Conservation (phyloP, 2,329 filamentous ascomycete species). For the Ophiostoma sp. region DNA sequence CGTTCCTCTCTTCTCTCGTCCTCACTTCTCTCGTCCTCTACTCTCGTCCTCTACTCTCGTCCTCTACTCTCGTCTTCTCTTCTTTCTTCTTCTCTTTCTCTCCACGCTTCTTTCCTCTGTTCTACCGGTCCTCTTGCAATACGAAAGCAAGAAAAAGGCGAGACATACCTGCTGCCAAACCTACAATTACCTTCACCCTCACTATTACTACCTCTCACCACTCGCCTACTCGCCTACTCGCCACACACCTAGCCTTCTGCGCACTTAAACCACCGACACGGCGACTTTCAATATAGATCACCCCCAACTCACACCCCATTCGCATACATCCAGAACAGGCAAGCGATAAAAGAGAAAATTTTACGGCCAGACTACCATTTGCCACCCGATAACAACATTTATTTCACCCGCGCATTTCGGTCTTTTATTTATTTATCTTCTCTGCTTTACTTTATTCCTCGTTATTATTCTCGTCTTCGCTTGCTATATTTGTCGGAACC, state of each 20-base stretch:
- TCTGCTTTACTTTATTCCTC: constrained; percentile 11
- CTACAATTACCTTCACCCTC: not conserved
- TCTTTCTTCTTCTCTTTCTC: not conserved
- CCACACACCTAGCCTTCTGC: not conserved
- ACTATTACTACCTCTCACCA: too few relatives aligned
- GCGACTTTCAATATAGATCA: not conserved
- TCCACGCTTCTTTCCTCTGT: not conserved
- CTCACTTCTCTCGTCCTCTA: not conserved
- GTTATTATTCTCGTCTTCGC: constrained; percentile 15
- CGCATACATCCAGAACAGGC: constrained; percentile 20
- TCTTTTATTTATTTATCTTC: constrained; percentile 11
- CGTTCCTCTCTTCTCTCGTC: not conserved
- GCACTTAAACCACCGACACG: not conserved
- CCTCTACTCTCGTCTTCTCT: not conserved
- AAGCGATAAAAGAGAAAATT: constrained; percentile 22
- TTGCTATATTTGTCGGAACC: constrained; percentile 2
- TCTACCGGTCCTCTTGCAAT: constrained; percentile 14
- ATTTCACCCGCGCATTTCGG: constrained; percentile 11
- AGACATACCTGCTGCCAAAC: constrained; percentile 3
- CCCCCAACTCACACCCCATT: constrained; percentile 18
- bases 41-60: not conserved
- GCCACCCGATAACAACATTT: constrained; percentile 23
- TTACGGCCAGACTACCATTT: constrained; percentile 20
- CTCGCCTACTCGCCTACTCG: not conserved
- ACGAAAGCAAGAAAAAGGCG: constrained; percentile 2